These are phyloP conservation scores for Carex littledalei DNA, from an alignment of 176 grass and related monocot genomes.

Conservation along the genomic window DNA sequence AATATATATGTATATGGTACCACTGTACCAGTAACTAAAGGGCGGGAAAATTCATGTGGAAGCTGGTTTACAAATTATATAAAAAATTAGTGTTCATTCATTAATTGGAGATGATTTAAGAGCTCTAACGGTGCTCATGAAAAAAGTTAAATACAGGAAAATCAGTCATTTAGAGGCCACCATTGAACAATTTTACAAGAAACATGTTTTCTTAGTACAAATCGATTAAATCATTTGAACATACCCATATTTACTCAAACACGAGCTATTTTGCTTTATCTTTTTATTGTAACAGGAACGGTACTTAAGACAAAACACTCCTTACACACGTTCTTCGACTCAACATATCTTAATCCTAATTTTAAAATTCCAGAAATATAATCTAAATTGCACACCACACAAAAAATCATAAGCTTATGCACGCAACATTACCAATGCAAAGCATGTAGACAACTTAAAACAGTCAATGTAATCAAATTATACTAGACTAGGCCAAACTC, in stretches of 20 bases:
- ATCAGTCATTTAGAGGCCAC: neutral
- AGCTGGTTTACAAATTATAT: neutral
- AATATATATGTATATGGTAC: neutral
- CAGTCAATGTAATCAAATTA: neutral
- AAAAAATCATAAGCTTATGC: slow-evolving; percentile 12
- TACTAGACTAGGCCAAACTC: slow-evolving; percentile 38
- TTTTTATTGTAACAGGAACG: slow-evolving; percentile 6
- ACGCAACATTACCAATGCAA: neutral
- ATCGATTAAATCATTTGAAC: neutral
- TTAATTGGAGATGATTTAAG: neutral
- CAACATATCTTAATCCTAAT: neutral
- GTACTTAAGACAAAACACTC: neutral
- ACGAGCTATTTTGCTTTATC: neutral
- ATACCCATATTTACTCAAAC: neutral
- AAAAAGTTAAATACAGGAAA: neutral
- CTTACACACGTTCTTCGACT: neutral
- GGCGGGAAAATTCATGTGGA: neutral
- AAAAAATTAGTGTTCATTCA: neutral
- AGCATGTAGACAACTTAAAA: slow-evolving; percentile 8
- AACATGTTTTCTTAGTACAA: slow-evolving; percentile 4
- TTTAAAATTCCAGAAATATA: slow-evolving; percentile 14
- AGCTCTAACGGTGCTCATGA: neutral
- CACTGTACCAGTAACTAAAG: neutral
- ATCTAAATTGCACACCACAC: neutral
- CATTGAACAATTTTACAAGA: neutral